A percentile compares a stretch with the other conserved stretches of the same genome.
Conservation (phyloP, 257 asterid genomes). For the Solanum peruvianum region DNA sequence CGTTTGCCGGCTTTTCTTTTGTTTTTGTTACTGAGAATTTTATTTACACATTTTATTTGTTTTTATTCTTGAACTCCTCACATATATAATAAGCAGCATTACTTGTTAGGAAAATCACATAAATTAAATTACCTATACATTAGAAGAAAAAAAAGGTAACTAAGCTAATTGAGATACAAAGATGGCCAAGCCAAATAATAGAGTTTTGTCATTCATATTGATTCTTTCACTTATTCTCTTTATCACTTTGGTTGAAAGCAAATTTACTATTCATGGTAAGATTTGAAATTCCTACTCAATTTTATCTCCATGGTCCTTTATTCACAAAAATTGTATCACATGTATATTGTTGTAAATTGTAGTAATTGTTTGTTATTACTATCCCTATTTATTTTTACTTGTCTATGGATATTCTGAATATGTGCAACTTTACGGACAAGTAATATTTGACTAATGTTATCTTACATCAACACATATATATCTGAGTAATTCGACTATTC, state of each 20-base stretch:
- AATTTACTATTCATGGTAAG: neutral
- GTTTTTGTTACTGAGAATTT: neutral
- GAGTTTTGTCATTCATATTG: neutral
- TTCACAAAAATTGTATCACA: neutral
- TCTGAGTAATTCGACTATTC: neutral
- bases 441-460: neutral
- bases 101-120: neutral
- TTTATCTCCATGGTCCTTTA: neutral
- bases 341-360: neutral
- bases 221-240: slow-evolving; percentile 5
- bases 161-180: neutral
- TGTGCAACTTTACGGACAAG: neutral
- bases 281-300: neutral
- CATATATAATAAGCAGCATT: neutral
- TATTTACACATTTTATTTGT: neutral
- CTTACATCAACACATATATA: neutral
- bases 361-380: neutral
- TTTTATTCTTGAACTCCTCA: neutral
- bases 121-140: neutral
- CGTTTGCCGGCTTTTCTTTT: neutral
- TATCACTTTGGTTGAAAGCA: neutral
- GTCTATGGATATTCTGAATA: neutral
- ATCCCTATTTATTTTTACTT: no score
- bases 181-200: slow-evolving; percentile 22
- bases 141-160: neutral